Percentiles rank a stretch among this genome's conserved stretches.
phyloP scores from a whole-genome alignment of 2,329 filamentous ascomycete genomes.

The Penicillium polonicum region DNA sequence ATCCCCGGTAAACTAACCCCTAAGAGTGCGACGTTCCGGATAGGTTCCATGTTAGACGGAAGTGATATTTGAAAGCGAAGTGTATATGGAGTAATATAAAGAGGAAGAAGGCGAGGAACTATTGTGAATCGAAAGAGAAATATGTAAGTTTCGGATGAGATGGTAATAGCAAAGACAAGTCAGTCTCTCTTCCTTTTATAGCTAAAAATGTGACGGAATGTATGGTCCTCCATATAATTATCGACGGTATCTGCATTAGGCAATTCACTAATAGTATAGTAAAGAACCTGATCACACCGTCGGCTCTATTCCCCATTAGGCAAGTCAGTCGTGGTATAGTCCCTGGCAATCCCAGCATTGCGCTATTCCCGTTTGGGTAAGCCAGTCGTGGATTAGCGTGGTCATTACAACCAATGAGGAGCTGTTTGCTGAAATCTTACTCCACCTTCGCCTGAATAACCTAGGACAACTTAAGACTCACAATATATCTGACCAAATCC shows the following conservation, averaged over 20 bases:
- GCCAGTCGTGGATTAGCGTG: conserved; percentile 2
- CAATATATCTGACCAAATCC: background rate
- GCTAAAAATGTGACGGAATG: background rate
- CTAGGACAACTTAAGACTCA: background rate
- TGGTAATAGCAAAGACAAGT: background rate
- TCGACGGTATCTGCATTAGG: background rate
- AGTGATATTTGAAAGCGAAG: background rate
- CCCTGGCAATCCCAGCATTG: too few relatives aligned
- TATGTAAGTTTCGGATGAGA: background rate
- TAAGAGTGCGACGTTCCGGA: conserved; percentile 1
- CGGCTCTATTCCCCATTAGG: background rate
- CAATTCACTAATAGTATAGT: background rate
- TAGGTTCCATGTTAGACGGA: background rate
- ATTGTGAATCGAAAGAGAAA: background rate
- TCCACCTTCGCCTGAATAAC: background rate
- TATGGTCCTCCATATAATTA: too few relatives aligned
- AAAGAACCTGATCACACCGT: background rate
- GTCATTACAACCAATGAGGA: background rate
- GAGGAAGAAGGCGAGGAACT: too few relatives aligned
- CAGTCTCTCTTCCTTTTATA: background rate
- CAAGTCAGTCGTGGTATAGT: background rate
- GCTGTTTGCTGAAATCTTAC: background rate
- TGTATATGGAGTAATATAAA: background rate
- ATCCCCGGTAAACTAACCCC: background rate
- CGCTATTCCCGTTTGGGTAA: background rate